phyloP scores from a whole-genome alignment of 768 basidiomycete genomes.

The Boletus bicolor region DNA sequence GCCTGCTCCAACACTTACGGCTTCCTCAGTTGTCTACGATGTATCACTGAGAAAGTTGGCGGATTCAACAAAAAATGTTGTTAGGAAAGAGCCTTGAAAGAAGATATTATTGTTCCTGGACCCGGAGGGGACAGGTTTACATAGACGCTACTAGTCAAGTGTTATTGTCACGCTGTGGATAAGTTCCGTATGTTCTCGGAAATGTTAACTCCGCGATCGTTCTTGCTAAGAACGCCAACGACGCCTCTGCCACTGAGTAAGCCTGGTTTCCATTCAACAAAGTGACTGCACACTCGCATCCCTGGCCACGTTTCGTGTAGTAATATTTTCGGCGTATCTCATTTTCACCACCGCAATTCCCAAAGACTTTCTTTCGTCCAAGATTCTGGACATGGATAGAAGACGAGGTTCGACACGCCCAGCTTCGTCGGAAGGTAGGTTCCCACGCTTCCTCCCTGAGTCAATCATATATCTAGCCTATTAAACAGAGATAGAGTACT shows the following conservation, averaged over 20 bases:
- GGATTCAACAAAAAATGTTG: slow-evolving; percentile 18
- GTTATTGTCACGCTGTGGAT: background rate
- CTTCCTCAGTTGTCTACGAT: slow-evolving; percentile 71
- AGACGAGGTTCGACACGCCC: slow-evolving; percentile 62
- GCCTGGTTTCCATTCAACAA: background rate
- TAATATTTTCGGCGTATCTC: slow-evolving; percentile 1
- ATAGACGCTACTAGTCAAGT: too few species aligned
- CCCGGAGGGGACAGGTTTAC: too few species aligned
- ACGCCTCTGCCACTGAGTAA: too few species aligned
- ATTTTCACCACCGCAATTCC: background rate
- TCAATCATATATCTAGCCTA: slow-evolving; percentile 4
- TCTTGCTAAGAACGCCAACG: slow-evolving; percentile 9
- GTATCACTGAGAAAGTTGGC: slow-evolving; percentile 71
- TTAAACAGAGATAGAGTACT: slow-evolving; percentile 66
- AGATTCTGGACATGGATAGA: slow-evolving; percentile 53
- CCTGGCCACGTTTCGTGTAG: slow-evolving; percentile 6
- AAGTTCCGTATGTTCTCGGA: background rate
- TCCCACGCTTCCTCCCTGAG: slow-evolving; percentile 22
- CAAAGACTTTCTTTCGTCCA: background rate
- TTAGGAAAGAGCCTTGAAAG: background rate
- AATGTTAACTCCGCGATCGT: slow-evolving; percentile 22
- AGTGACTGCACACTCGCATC: background rate
- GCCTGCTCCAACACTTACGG: background rate
- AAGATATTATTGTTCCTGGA: too few species aligned
- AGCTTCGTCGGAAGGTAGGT: slow-evolving; percentile 72